Evolutionary conservation across 1,139 yeast genomes (phyloP).

Genomic region (Magnusiomyces magnusii): DNA sequence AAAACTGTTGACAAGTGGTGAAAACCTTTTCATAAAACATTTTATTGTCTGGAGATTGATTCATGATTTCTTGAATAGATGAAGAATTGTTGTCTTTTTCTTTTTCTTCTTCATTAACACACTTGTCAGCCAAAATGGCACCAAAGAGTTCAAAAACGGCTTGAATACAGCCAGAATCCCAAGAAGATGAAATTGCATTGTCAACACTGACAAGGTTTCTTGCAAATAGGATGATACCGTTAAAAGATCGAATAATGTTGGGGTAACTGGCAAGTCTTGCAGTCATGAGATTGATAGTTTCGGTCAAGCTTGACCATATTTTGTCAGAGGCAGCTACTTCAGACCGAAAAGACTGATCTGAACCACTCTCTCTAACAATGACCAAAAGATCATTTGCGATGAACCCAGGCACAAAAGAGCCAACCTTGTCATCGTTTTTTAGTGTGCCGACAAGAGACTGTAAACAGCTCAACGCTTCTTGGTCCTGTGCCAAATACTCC

Average conservation of each 20-base stretch:
- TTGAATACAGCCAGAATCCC: slow-evolving; percentile 10
- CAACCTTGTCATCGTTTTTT: background rate
- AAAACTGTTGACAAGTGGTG: slow-evolving; percentile 18
- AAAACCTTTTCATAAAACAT: slow-evolving; percentile 15
- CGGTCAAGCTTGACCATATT: slow-evolving; percentile 7
- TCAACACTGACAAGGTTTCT: slow-evolving; percentile 22
- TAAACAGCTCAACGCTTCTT: background rate
- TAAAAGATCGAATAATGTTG: slow-evolving; percentile 14
- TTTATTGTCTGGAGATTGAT: background rate
- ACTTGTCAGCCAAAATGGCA: background rate
- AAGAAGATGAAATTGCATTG: slow-evolving; percentile 18
- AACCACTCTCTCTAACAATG: slow-evolving; percentile 13
- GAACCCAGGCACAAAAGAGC: background rate
- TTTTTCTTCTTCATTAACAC: background rate
- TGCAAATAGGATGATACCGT: slow-evolving; percentile 21
- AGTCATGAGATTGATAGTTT: background rate
- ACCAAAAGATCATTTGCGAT: slow-evolving; percentile 12
- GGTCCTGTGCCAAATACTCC: background rate
- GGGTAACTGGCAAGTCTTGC: slow-evolving; percentile 1
- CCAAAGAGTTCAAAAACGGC: background rate
- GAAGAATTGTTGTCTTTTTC: background rate
- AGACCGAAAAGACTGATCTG: slow-evolving; percentile 10
- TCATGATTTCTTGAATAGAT: background rate
- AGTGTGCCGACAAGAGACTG: background rate
- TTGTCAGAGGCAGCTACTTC: background rate